phyloP scores from a whole-genome alignment of 2,329 filamentous ascomycete genomes.

The Epicoccum sorghinum region DNA sequence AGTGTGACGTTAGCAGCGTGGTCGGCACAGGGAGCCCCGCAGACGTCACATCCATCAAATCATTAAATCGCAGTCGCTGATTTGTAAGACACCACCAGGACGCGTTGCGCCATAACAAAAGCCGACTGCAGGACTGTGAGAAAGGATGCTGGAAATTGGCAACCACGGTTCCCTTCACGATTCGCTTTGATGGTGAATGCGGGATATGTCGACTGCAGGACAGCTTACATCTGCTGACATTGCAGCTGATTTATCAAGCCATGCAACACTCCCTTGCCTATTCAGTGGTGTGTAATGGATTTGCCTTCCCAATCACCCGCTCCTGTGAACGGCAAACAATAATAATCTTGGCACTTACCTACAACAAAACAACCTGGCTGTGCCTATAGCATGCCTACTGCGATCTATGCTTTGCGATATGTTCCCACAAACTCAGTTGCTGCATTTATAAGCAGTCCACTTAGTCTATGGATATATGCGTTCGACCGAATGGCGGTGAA shows the following conservation, averaged over 20 bases:
- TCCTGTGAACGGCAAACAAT: neutral
- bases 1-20: constrained; percentile 27
- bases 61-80: constrained; percentile 1
- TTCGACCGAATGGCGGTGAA: neutral
- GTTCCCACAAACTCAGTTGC: neutral
- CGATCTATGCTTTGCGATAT: neutral
- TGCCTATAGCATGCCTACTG: neutral
- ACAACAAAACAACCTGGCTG: neutral
- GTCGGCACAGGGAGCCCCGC: constrained; percentile 8
- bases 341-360: no score
- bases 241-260: neutral
- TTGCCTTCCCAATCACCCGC: neutral
- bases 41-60: constrained; percentile 8
- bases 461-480: neutral
- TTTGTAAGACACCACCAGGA: constrained; percentile 7
- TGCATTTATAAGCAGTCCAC: constrained; percentile 6
- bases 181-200: no score
- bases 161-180: no score
- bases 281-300: no score
- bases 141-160: no score
- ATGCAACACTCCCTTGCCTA: neutral
- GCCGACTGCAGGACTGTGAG: neutral
- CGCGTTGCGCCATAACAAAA: neutral
- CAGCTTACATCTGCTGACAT: constrained; percentile 7
- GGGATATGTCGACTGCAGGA: neutral